phyloP scores from a whole-genome alignment of 345 rosid genomes.

The Moringa oleifera region DNA sequence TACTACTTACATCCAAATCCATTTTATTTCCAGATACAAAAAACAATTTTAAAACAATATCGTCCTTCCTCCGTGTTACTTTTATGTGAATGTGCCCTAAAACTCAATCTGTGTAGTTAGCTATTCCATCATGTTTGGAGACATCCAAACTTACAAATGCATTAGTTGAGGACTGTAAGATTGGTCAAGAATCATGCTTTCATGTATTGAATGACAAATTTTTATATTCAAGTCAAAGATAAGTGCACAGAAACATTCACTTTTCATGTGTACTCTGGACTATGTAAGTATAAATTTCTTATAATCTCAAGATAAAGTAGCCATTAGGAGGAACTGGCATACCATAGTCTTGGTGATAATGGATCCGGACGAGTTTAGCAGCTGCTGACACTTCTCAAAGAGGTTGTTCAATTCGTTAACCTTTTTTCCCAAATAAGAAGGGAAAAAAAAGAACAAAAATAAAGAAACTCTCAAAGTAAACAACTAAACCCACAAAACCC shows the following conservation, averaged over 20 bases:
- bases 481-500: background rate
- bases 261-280: no score
- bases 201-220: no score
- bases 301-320: no score
- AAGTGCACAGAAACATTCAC: no score
- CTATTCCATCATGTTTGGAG: no score
- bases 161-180: no score
- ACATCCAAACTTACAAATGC: no score
- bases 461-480: background rate
- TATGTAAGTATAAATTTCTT: no score
- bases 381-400: slow-evolving; percentile 89
- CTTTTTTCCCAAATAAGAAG: slow-evolving; percentile 22
- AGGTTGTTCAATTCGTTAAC: slow-evolving; percentile 65
- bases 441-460: slow-evolving; percentile 1
- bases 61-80: background rate
- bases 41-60: background rate
- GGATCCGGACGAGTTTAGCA: slow-evolving; percentile 71
- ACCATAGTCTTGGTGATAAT: slow-evolving; percentile 62
- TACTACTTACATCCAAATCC: background rate
- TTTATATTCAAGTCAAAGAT: no score
- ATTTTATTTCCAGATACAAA: background rate
- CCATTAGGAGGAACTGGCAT: background rate
- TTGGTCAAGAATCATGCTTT: no score
- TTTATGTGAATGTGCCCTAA: background rate
- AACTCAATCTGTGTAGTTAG: no score